Base-by-base conservation (phyloP, 768 basidiomycete genomes). In the Trametopsis cervina region DNA sequence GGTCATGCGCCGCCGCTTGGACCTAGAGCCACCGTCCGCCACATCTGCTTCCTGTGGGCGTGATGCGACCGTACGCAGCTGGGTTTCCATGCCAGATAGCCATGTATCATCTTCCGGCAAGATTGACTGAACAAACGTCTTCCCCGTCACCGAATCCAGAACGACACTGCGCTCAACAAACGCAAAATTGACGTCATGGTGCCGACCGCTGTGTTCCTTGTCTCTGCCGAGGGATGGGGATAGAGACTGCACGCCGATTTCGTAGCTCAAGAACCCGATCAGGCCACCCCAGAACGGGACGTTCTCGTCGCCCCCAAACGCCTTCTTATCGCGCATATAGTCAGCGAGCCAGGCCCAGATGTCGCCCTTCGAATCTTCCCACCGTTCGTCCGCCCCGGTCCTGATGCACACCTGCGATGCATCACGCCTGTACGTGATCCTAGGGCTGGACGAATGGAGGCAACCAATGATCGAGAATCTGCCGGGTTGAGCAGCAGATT, bases 261-360 rank as follows among this genome's bases (percentile, higher is more conserved):
- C 89, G 58, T 91, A 92, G 55, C 84, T 85, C 50, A 91, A 65
- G 50, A 76, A 80, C 7, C 89, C 89, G 20, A 90, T 64, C 12
- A 91, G 68, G 20, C 89, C 89, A 27, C 88, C 89, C 86, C 88
- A 89, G 61, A 91, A 91, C 0, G 88, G 89, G 38, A 80, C 62
- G 9, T 79, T 72, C 5, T 69, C 54, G 36, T 57, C 57, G 2
- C 85, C 84, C 20, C 71, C 71, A 20, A 55, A 51, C 7, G 73
- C 77, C 49, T 69, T 71, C 42, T 67, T 71, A 17, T 64, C 52
- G 26, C 68, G 73, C 82, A 89, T 86, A 65, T 83, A 89, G n/a
- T 66, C 60, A 21, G 77, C 72, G 20, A 89, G 66, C 85, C 85
- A 91, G 33, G 78, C 66, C 88, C 88, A 90, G 26, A 89, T 69